These are phyloP conservation scores for Salix dunnii DNA, from an alignment of 345 rosid species.

Conservation along the genomic window DNA sequence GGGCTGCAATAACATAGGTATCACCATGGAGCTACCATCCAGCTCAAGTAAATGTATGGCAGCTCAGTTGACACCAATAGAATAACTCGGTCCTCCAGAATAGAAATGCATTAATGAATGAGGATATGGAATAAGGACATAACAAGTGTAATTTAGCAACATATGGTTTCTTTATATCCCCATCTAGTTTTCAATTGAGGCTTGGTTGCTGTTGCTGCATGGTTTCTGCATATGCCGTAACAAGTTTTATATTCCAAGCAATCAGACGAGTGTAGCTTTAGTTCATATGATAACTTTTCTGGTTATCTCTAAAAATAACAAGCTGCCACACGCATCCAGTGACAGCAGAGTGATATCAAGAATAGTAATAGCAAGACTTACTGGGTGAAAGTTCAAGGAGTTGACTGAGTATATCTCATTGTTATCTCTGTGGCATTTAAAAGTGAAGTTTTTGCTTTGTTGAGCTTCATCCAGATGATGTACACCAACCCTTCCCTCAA, in stretches of 20 bases:
- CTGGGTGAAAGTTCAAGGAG: conserved; percentile 92
- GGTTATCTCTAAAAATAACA: not conserved
- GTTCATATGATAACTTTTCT: not conserved
- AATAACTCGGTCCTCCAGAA: not conserved
- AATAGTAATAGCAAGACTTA: conserved; percentile 36
- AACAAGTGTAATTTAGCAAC: not conserved
- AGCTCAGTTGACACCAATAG: not conserved
- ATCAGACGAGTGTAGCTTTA: not conserved
- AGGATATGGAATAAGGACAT: not conserved
- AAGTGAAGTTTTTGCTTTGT: conserved; percentile 80
- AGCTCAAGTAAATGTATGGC: not conserved
- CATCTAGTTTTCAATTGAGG: not conserved
- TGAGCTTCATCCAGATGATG: conserved; percentile 93
- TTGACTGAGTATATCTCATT: conserved; percentile 92
- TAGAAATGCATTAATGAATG: not conserved
- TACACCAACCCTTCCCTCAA: conserved; percentile 98
- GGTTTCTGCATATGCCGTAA: not conserved
- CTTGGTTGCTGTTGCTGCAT: not conserved
- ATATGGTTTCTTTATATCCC: not conserved
- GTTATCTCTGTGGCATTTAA: conserved; percentile 94
- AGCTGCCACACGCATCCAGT: not conserved
- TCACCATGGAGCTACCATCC: not conserved
- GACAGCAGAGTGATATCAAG: not conserved
- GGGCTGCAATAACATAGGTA: not conserved
- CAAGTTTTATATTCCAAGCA: not conserved